Evolutionary conservation across 768 basidiomycete species (phyloP), one percentile per base, ranked within the genome.

Genomic region (Filobasidium wieringae): DNA sequence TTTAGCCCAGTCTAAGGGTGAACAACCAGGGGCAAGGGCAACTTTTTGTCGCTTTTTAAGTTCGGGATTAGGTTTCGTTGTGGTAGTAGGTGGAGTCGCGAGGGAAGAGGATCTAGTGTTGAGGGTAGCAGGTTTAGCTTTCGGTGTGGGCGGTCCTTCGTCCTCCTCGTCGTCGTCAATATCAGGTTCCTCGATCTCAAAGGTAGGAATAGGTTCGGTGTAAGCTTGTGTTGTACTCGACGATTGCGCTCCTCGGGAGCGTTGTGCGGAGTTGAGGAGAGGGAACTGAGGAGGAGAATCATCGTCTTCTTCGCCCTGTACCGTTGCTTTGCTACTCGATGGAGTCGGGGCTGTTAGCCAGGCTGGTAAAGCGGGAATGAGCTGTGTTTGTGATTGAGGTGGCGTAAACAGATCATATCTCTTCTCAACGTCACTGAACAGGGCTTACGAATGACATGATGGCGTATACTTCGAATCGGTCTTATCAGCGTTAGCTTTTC

Each of bases 1-100:
- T 45, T 79, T 82, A 1, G 89, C 91, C 93, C 93, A 99, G 74
- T 99, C 95, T 29, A 99, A 73, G 9, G 90, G 83, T 61, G 88
- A 86, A 72, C 85, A 86, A 6, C 95, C 95, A 1, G 93, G 92
- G 11, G 87, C 84, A 4, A 99, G 80, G 4, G 84, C 87, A 0
- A 95, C 90, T 75, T 92, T 96, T 30, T 78, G 80, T 22, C 82
- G 76, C 53, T 69, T 73, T 51, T 66, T 69, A 15, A 86, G 86
- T 8, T 79, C 78, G n/a, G 80, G 36, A 31, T 27, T 52, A 33
- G 71, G 71, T 49, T 65, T 64, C 41, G 56, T 63, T 27, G 59
- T 68, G 4, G 71, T 72, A 31, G 49, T 56, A 27, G 65, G 66
- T 7, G 72, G 72, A 2, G 31, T 36, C 26, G 51, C 55, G 14